phyloP scores from a whole-genome alignment of 352 stramenopile genomes.

The Phytophthora parvispora region DNA sequence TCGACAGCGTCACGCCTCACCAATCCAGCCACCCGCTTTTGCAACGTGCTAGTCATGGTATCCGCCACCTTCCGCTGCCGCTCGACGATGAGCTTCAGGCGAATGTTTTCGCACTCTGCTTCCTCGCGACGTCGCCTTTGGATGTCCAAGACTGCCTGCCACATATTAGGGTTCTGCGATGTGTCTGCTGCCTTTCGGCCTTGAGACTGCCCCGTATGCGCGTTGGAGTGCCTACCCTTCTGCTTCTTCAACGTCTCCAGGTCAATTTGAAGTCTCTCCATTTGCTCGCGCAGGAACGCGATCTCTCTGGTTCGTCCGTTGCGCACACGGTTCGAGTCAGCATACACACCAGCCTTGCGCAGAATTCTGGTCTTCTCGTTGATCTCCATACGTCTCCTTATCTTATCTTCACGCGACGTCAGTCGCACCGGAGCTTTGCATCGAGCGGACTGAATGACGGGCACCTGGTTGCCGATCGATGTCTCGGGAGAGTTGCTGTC shows the following conservation, averaged over 20 bases:
- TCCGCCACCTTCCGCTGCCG: conserved; percentile 22
- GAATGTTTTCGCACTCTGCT: conserved; percentile 48
- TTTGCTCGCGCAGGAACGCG: conserved; percentile 37
- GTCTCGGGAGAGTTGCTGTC: not conserved
- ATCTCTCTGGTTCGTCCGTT: conserved; percentile 41
- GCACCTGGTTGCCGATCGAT: not conserved
- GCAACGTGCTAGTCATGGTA: conserved; percentile 5
- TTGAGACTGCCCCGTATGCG: not conserved
- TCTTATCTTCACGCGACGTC: conserved; percentile 10
- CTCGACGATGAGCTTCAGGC: conserved; percentile 49
- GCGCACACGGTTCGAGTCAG: conserved; percentile 38
- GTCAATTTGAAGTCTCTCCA: conserved; percentile 35
- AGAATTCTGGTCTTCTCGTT: conserved; percentile 20
- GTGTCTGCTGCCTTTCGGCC: not conserved
- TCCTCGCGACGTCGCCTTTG: conserved; percentile 40
- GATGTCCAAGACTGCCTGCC: conserved; percentile 20
- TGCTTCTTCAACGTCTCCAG: conserved; percentile 11
- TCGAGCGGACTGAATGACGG: conserved; percentile 17
- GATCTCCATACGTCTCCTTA: conserved; percentile 10
- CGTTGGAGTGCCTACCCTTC: not conserved
- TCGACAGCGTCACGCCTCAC: not conserved
- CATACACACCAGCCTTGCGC: conserved; percentile 26
- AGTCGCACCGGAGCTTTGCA: conserved; percentile 21
- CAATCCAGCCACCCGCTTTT: conserved; percentile 14
- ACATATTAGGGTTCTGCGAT: conserved; percentile 9